Evolutionary conservation across 768 basidiomycete genomes (phyloP).

Genomic region (Calocera viscosa): DNA sequence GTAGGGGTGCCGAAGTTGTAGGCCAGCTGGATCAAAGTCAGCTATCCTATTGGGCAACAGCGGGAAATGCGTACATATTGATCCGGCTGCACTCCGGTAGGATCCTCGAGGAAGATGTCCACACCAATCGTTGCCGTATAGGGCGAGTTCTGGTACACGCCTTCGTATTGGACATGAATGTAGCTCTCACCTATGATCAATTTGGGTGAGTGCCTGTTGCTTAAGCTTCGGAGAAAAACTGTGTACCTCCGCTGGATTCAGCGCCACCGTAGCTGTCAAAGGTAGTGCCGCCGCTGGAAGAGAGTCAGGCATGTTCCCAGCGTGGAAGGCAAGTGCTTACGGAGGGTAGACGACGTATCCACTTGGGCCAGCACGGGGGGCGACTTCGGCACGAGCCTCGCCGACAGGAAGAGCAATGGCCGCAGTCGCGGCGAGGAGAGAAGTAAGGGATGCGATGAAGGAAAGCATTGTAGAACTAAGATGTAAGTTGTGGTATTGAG

Average conservation of each 20-base stretch:
- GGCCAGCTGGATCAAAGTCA: too few relatives aligned
- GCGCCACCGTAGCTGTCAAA: not conserved
- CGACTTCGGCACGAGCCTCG: not conserved
- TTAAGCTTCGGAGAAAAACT: not conserved
- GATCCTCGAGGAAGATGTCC: too few relatives aligned
- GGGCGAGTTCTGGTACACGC: not conserved
- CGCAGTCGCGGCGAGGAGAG: not conserved
- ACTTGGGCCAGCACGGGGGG: not conserved
- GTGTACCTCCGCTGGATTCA: not conserved
- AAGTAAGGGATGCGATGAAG: too few relatives aligned
- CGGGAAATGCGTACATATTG: too few relatives aligned
- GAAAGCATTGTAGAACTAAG: too few relatives aligned
- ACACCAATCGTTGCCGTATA: too few relatives aligned
- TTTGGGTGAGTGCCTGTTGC: not conserved
- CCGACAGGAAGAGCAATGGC: not conserved
- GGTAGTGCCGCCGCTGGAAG: not conserved
- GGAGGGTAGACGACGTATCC: constrained; percentile 6
- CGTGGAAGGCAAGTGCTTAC: not conserved
- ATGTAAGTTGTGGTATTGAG: too few relatives aligned
- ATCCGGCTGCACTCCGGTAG: too few relatives aligned
- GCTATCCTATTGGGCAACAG: too few relatives aligned
- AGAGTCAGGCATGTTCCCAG: not conserved
- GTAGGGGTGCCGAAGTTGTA: too few relatives aligned
- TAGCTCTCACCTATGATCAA: not conserved
- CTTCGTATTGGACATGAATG: not conserved